Percentiles rank a stretch among this genome's conserved stretches.
Conservation (phyloP, 768 basidiomycete genomes). For the Trametes cingulata region DNA sequence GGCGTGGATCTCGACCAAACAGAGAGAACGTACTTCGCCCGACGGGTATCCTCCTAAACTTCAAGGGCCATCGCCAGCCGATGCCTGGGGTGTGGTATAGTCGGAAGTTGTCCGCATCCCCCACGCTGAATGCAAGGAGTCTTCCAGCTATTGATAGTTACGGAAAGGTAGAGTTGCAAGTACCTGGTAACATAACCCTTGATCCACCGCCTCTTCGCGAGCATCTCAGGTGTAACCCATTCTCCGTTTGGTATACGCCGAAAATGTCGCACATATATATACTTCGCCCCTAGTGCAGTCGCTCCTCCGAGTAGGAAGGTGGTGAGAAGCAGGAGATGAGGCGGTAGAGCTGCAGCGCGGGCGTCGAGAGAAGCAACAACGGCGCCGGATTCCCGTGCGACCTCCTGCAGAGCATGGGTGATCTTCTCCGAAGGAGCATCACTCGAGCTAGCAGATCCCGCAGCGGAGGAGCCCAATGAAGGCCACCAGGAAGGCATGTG, state of each 20-base stretch:
- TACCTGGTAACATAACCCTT: constrained; percentile 83
- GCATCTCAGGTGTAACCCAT: constrained; percentile 65
- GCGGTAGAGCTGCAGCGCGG: constrained; percentile 6
- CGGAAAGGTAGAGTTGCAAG: constrained; percentile 19
- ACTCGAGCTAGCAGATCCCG: neutral
- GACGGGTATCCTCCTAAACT: constrained; percentile 65
- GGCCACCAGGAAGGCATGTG: constrained; percentile 10
- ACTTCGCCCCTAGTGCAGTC: constrained; percentile 38
- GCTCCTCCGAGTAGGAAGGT: constrained; percentile 36
- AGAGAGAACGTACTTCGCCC: constrained; percentile 41
- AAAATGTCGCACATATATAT: constrained; percentile 53
- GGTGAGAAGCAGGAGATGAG: constrained; percentile 29
- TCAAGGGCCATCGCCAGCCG: constrained; percentile 75
- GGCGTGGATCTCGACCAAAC: neutral
- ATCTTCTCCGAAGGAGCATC: neutral
- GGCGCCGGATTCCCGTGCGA: neutral
- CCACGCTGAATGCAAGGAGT: constrained; percentile 52
- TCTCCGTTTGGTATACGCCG: constrained; percentile 63
- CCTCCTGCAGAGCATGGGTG: neutral
- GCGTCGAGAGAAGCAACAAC: neutral
- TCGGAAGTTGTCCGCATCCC: constrained; percentile 86
- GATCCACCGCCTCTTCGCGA: constrained; percentile 64
- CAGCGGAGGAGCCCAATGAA: neutral
- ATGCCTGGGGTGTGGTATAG: constrained; percentile 83
- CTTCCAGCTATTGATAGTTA: neutral